Percentiles rank a stretch among this genome's conserved stretches.
phyloP scores from a whole-genome alignment of 192 early-diverging fungal genomes.

The Backusella tuberculispora region DNA sequence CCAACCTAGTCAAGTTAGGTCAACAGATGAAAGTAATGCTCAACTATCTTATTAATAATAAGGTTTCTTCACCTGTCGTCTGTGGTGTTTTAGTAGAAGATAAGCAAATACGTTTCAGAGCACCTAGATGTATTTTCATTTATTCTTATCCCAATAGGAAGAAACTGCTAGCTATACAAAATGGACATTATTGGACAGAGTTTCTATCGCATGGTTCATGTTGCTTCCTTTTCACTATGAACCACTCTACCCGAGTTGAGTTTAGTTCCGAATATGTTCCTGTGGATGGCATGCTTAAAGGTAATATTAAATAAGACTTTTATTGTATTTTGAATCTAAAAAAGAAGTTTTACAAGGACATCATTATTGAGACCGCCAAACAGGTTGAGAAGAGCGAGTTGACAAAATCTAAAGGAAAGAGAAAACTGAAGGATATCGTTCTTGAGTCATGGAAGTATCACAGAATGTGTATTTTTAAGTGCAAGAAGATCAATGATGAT shows the following conservation, averaged over 20 bases:
- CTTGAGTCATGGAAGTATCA: not conserved
- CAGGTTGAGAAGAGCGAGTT: not conserved
- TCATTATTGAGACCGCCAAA: not conserved
- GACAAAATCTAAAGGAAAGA: not conserved
- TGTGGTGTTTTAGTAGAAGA: conserved; percentile 7
- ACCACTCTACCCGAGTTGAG: not conserved
- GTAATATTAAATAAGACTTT: not conserved
- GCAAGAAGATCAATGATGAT: no score
- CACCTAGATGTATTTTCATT: not conserved
- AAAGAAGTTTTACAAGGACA: not conserved
- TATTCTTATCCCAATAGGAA: not conserved
- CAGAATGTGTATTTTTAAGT: no score
- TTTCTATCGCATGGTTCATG: no score
- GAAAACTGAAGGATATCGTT: not conserved
- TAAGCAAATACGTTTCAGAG: not conserved
- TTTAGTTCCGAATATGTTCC: not conserved
- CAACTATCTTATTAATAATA: not conserved
- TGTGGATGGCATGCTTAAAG: not conserved
- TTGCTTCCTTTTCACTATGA: not conserved
- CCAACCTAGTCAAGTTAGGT: not conserved
- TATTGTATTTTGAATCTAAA: conserved; percentile 6
- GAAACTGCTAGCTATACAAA: not conserved
- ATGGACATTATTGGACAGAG: no score
- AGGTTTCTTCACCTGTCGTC: not conserved
- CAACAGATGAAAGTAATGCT: conserved; percentile 15